Conservation (phyloP, 352 stramenopile species). For the Globisporangium mamillatum region DNA sequence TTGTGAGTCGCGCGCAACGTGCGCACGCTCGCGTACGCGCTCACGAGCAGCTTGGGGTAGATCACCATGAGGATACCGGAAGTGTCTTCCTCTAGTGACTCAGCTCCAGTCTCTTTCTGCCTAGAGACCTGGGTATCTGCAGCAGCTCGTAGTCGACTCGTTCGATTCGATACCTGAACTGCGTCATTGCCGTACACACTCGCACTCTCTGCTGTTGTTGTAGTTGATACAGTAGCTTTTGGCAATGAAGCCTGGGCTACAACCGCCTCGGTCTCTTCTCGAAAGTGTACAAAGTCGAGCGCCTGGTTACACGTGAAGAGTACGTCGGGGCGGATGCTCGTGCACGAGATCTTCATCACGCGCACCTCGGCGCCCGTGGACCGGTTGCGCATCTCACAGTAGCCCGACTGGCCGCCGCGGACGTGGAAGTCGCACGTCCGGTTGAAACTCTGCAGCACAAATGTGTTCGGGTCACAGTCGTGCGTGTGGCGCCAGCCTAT, state of each 20-base stretch:
- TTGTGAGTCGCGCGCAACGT: slow-evolving; percentile 33
- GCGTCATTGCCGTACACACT: background rate
- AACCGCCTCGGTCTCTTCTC: slow-evolving; percentile 5
- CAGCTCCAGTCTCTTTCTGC: background rate
- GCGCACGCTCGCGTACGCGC: slow-evolving; percentile 38
- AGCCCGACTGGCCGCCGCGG: slow-evolving; percentile 34
- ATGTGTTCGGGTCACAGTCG: slow-evolving; percentile 31
- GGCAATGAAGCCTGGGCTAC: background rate
- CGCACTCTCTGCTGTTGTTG: background rate
- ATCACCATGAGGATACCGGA: slow-evolving; percentile 52
- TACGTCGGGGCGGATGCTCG: slow-evolving; percentile 31
- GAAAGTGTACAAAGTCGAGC: slow-evolving; percentile 40
- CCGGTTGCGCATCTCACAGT: slow-evolving; percentile 46
- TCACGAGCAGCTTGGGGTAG: slow-evolving; percentile 49
- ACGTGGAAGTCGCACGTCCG: slow-evolving; percentile 40
- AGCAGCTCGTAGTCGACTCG: background rate
- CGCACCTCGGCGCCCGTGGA: slow-evolving; percentile 30
- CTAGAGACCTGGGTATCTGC: background rate
- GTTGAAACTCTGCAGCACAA: slow-evolving; percentile 29
- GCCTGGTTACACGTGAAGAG: slow-evolving; percentile 44
- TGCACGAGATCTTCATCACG: slow-evolving; percentile 37
- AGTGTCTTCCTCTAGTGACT: background rate
- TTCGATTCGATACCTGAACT: background rate
- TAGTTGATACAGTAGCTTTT: background rate
- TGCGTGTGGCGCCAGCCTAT: slow-evolving; percentile 50